Evolutionary conservation across 129 eudicot genomes (phyloP).

Genomic region (Flaveria linearis): DNA sequence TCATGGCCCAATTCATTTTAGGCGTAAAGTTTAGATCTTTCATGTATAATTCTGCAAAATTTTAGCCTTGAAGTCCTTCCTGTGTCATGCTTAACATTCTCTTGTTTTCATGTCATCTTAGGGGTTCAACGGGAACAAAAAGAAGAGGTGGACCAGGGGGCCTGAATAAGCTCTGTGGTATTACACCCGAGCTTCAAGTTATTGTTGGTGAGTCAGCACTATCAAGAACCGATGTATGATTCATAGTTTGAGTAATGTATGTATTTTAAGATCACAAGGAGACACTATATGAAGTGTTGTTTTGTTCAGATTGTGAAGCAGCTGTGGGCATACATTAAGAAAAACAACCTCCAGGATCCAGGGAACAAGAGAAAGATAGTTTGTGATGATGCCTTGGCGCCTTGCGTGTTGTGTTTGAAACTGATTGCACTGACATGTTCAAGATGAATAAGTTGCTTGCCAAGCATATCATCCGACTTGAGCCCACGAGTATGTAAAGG

Average conservation of each 20-base stretch:
- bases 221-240: conserved; percentile 88
- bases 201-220: conserved; percentile 79
- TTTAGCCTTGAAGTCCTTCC: neutral
- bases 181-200: conserved; percentile 77
- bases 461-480: conserved; percentile 80
- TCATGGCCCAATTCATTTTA: neutral
- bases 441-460: conserved; percentile 95
- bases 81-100: neutral
- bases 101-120: conserved; percentile 26
- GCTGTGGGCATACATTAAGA: conserved; percentile 90
- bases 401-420: conserved; percentile 78
- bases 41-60: neutral
- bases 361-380: conserved; percentile 89
- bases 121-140: conserved; percentile 59
- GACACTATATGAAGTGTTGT: conserved; percentile 4
- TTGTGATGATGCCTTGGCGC: conserved; percentile 91
- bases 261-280: neutral
- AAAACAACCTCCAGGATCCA: conserved; percentile 93
- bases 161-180: conserved; percentile 78
- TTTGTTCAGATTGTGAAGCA: conserved; percentile 86
- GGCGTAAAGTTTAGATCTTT: neutral
- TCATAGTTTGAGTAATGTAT: neutral
- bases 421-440: conserved; percentile 88
- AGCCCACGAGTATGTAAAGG: conserved; percentile 66
- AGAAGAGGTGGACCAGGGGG: conserved; percentile 99